phyloP scores from a whole-genome alignment of 768 basidiomycete genomes.

The Mycena crocata region DNA sequence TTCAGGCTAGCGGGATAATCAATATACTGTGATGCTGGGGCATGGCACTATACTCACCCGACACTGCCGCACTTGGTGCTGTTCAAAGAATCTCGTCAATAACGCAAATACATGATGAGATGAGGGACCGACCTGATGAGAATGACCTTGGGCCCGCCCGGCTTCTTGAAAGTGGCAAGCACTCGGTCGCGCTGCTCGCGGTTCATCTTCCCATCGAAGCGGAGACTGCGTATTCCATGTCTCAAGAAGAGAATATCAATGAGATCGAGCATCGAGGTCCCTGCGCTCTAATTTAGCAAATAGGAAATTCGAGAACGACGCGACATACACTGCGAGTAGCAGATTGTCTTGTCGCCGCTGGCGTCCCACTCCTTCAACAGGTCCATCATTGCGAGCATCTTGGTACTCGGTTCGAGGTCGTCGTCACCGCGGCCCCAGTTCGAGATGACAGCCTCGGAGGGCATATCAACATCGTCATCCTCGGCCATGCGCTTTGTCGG shows the following conservation, averaged over 20 bases:
- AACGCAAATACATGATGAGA: background rate
- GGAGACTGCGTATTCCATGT: conserved; percentile 66
- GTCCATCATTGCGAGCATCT: conserved; percentile 70
- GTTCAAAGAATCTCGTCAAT: background rate
- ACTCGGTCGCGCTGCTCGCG: conserved; percentile 60
- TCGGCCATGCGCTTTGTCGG: conserved; percentile 26
- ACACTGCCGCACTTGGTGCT: conserved; percentile 79
- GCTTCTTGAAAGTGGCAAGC: conserved; percentile 64
- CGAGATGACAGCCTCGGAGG: conserved; percentile 57
- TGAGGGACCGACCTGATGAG: conserved; percentile 65
- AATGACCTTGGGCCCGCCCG: conserved; percentile 70
- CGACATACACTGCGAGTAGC: conserved; percentile 74
- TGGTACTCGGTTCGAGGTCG: conserved; percentile 73
- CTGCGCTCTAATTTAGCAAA: conserved; percentile 45
- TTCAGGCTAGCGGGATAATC: conserved; percentile 54
- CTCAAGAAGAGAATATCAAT: conserved; percentile 70
- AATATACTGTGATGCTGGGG: background rate
- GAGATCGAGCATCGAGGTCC: conserved; percentile 80
- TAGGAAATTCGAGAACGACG: background rate
- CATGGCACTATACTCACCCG: conserved; percentile 55
- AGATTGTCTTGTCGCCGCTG: conserved; percentile 76
- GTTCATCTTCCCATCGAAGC: conserved; percentile 81
- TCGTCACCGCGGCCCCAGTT: conserved; percentile 72
- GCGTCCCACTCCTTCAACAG: conserved; percentile 69
- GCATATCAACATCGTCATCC: conserved; percentile 43